Conservation (phyloP, 345 rosid genomes). For the Cardamine resedifolia region DNA sequence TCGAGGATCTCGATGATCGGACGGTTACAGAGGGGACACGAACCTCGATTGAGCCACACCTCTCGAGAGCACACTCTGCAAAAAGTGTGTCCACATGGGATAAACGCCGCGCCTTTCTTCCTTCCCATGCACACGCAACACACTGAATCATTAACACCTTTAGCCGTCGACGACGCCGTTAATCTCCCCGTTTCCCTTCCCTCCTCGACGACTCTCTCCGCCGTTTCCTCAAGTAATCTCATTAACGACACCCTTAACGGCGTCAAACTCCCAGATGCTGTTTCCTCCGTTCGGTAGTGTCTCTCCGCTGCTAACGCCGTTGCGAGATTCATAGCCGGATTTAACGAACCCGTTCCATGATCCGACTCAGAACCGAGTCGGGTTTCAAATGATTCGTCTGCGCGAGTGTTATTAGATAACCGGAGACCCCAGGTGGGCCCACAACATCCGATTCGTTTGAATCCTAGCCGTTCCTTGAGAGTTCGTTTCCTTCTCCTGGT, state of each 20-base stretch:
- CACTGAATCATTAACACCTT: slow-evolving; percentile 46
- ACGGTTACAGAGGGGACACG: slow-evolving; percentile 76
- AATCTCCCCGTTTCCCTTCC: slow-evolving; percentile 26
- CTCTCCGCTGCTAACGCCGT: slow-evolving; percentile 85
- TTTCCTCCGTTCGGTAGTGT: slow-evolving; percentile 38
- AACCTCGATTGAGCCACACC: slow-evolving; percentile 63
- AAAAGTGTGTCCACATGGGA: slow-evolving; percentile 80
- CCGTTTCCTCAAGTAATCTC: slow-evolving; percentile 66
- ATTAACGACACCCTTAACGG: slow-evolving; percentile 62
- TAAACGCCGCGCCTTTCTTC: slow-evolving; percentile 67
- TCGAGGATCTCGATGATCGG: slow-evolving; percentile 67
- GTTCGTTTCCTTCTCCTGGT: slow-evolving; percentile 46
- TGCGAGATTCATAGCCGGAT: slow-evolving; percentile 73
- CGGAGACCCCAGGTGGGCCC: slow-evolving; percentile 62
- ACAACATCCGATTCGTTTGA: slow-evolving; percentile 63
- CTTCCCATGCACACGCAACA: slow-evolving; percentile 81
- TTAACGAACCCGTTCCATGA: slow-evolving; percentile 31
- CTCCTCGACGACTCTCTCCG: slow-evolving; percentile 38
- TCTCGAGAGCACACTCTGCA: slow-evolving; percentile 75
- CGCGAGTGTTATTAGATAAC: slow-evolving; percentile 34
- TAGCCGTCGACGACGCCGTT: slow-evolving; percentile 26
- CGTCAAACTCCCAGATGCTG: slow-evolving; percentile 23
- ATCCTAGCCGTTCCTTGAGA: slow-evolving; percentile 64
- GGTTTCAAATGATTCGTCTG: slow-evolving; percentile 29
- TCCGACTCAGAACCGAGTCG: slow-evolving; percentile 12